Percentiles rank a stretch among this genome's conserved stretches.
Evolutionary conservation across 768 basidiomycete species (phyloP).

Genomic region (Boletus rubropictus): DNA sequence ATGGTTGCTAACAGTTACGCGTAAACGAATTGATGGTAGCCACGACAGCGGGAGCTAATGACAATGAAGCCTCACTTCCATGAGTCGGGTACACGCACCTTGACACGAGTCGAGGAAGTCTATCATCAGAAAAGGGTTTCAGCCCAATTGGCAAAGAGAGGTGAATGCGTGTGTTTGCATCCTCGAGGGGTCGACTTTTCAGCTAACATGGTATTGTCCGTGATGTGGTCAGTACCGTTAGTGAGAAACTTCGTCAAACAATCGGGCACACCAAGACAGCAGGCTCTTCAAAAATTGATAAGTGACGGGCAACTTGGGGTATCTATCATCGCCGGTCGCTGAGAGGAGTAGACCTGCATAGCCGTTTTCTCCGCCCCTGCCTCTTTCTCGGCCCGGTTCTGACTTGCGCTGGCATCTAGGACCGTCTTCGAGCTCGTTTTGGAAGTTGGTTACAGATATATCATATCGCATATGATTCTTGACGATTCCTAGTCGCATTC

Average conservation of each 20-base stretch:
- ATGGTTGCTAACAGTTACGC: constrained; percentile 36
- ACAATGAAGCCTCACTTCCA: constrained; percentile 11
- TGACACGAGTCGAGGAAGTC: constrained; percentile 18
- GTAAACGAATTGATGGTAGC: background rate
- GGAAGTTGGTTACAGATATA: background rate
- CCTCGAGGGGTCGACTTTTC: background rate
- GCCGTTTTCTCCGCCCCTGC: background rate
- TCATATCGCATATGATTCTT: background rate
- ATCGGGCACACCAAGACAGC: background rate
- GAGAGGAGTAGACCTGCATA: background rate
- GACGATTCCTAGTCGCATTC: constrained; percentile 1
- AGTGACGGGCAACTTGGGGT: background rate
- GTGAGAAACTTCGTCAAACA: background rate
- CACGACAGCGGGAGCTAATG: background rate
- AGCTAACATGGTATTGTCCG: constrained; percentile 6
- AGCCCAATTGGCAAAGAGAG: background rate
- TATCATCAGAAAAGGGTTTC: too few relatives aligned
- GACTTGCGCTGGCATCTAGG: background rate
- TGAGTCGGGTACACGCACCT: background rate
- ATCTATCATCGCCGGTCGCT: too few relatives aligned
- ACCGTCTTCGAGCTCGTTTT: background rate
- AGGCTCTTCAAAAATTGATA: background rate
- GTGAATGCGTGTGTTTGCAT: background rate
- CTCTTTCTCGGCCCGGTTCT: background rate
- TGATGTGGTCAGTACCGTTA: background rate